Percentiles rank a stretch among this genome's conserved stretches.
Evolutionary conservation across 2,329 filamentous ascomycete genomes (phyloP).

Genomic region (Pseudocercospora crystallina): DNA sequence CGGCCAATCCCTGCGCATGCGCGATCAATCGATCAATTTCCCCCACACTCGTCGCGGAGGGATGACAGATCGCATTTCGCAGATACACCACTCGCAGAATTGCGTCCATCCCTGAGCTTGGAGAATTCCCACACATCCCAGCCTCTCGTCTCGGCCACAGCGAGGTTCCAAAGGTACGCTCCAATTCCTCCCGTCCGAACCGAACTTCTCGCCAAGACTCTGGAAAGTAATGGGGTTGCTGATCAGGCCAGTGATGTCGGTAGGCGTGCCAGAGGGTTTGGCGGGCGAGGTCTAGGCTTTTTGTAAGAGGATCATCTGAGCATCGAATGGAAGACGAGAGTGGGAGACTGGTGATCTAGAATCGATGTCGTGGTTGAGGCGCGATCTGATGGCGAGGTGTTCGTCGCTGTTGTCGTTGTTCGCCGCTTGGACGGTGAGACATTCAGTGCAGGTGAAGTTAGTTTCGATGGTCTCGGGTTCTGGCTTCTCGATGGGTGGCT

Average conservation of each 20-base stretch:
- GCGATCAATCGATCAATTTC: not conserved
- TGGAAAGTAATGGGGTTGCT: not conserved
- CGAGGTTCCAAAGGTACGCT: not conserved
- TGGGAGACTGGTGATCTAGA: not conserved
- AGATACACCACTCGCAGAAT: not conserved
- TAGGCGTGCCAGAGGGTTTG: slow-evolving; percentile 2
- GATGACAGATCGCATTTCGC: not conserved
- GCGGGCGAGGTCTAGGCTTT: slow-evolving; percentile 3
- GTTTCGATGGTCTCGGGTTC: no score
- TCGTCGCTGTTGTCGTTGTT: not conserved
- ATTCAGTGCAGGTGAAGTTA: no score
- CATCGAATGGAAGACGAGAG: not conserved
- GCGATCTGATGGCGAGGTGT: not conserved
- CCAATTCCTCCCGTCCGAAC: slow-evolving; percentile 1
- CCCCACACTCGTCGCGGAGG: not conserved
- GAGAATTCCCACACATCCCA: no score
- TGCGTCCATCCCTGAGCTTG: not conserved
- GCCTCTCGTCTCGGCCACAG: not conserved
- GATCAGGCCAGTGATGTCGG: slow-evolving; percentile 1
- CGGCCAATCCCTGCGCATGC: not conserved
- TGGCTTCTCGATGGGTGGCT: no score
- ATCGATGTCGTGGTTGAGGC: not conserved
- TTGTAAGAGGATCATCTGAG: not conserved
- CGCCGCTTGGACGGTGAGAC: not conserved
- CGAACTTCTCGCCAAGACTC: not conserved